Evolutionary conservation across 192 early-diverging fungal genomes (phyloP).

Genomic region (Jimgerdemannia flammicorona): DNA sequence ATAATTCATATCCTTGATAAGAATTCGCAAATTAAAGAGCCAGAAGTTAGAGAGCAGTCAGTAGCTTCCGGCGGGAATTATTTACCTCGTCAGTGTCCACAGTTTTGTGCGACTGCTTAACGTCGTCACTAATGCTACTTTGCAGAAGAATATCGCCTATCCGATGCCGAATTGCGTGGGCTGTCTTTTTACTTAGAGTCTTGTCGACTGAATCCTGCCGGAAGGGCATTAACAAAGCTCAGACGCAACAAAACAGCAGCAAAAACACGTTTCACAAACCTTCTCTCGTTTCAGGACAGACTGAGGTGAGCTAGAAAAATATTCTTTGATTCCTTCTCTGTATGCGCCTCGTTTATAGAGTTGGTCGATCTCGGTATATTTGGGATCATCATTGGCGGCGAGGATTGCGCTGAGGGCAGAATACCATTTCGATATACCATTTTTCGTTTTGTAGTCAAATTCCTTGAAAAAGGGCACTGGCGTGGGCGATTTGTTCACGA

Average conservation of each 20-base stretch:
- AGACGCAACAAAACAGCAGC: conserved; percentile 1
- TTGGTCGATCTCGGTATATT: conserved; percentile 11
- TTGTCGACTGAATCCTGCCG: conserved; percentile 14
- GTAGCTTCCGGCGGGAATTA: too few species aligned
- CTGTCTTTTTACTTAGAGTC: conserved; percentile 15
- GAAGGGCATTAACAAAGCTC: conserved; percentile 9
- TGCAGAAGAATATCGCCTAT: conserved; percentile 13
- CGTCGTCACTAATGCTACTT: neutral
- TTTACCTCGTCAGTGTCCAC: neutral
- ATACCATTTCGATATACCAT: conserved; percentile 13
- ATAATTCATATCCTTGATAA: too few species aligned
- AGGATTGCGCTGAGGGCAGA: conserved; percentile 8
- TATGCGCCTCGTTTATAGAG: conserved; percentile 13
- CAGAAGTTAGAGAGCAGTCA: too few species aligned
- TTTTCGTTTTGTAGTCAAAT: conserved; percentile 9
- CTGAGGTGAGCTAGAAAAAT: conserved; percentile 7
- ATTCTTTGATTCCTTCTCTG: conserved; percentile 9
- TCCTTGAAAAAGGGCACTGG: too few species aligned
- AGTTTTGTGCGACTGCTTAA: neutral
- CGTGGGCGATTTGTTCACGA: too few species aligned
- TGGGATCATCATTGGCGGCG: conserved; percentile 1
- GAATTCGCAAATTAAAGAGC: too few species aligned
- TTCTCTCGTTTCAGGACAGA: conserved; percentile 15
- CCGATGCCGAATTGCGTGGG: conserved; percentile 11
- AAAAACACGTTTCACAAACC: conserved; percentile 15